These are phyloP conservation scores for Podaxis sp. DNA, from an alignment of 768 basidiomycete species.

Conservation along the genomic window DNA sequence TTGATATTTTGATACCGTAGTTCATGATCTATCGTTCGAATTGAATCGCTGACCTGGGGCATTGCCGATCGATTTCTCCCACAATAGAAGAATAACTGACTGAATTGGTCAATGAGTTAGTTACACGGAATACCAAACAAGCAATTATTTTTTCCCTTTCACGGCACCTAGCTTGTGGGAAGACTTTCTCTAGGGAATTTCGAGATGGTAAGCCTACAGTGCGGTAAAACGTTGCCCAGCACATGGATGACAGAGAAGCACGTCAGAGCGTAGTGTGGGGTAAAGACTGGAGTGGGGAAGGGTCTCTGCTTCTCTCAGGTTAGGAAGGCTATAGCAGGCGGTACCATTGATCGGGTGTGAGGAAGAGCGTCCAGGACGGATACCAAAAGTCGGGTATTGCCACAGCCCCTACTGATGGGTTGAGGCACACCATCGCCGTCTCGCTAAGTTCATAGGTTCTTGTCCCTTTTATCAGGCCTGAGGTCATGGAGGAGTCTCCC, in stretches of 20 bases:
- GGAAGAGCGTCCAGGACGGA: no score
- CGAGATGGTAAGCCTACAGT: background rate
- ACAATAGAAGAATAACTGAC: background rate
- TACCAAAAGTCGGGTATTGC: no score
- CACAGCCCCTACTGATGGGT: no score
- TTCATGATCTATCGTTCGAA: background rate
- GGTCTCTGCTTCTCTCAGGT: background rate
- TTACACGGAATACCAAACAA: background rate
- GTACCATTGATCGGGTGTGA: no score
- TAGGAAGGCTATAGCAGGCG: background rate
- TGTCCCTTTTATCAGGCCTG: no score
- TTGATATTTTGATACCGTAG: background rate
- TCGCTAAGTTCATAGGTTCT: no score
- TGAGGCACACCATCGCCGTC: no score
- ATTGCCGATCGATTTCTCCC: background rate
- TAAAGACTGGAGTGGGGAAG: slow-evolving; percentile 5
- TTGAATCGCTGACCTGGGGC: background rate
- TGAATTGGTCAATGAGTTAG: background rate
- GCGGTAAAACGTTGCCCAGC: background rate
- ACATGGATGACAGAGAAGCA: background rate
- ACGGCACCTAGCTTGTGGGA: background rate
- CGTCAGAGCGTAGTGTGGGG: background rate
- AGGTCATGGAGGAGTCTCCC: no score
- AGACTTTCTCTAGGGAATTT: background rate
- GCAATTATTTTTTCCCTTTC: background rate